Base-by-base conservation (phyloP, 257 asterid species). In the Schizonepeta tenuifolia region DNA sequence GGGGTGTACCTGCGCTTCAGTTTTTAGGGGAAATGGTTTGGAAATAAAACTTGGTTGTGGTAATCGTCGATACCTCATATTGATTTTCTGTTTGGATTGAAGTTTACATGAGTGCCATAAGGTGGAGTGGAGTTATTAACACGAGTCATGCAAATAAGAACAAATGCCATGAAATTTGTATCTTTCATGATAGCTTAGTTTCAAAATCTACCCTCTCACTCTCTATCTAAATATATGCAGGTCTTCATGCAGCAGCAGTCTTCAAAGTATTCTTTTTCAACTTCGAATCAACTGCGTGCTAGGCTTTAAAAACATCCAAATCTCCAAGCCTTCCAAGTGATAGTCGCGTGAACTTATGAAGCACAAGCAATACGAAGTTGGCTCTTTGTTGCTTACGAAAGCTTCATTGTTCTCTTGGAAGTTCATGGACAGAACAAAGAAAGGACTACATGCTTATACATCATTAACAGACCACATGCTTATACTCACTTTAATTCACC, bases 1-100 rank as follows among this genome's bases (percentile, higher is more conserved):
- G 99, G 84, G 99, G 99, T 35, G 92, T 95, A 53, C 99, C 99
- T 15, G 99, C 99, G 72, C 99, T 95, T 72, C 98, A 92, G 83
- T 95, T 95, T 81, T 77, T 92, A 24, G 99, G 98, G 50, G 98
- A 95, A 70, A 89, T 83, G 15, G 90, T 95, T 60, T 95, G 99
- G 99, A 95, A 90, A 81, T 95, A 81, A 87, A 74, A 65, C 75
- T 61, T 24, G 14, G 50, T 20, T 24, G 3, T 9, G 80, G 83
- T 72, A 82, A 65, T 22, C 33, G 51, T n/a, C 31, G 9, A 21
- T 35, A 3, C 5, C 62, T 24, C 24, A 24, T 24, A 55, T 12
- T 26, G 15, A 22, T 61, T 24, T 65, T 38, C 28, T 0, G 43
- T 49, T 56, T 36, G 0, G 11, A 33, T 18, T 18, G 50, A 28